Conservation (phyloP, 2,329 filamentous ascomycete species). For the Claviceps pazoutovae region DNA sequence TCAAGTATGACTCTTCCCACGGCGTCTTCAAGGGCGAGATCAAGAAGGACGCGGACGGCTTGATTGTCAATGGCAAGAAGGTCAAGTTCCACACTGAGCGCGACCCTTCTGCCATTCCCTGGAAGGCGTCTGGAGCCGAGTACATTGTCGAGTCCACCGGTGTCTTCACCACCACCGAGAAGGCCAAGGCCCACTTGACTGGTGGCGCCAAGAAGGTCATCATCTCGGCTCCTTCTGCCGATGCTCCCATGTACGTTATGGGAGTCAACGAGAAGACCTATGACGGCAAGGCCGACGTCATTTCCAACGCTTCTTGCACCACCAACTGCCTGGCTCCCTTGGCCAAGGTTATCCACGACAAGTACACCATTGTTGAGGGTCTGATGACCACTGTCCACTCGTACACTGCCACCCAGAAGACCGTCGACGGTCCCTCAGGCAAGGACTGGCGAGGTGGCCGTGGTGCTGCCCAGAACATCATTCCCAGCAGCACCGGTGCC, state of each 20-base stretch:
- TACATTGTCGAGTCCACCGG: constrained; percentile 97
- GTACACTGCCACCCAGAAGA: constrained; percentile 99
- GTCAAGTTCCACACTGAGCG: constrained; percentile 90
- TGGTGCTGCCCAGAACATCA: constrained; percentile 98
- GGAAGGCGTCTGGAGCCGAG: constrained; percentile 71
- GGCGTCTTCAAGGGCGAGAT: constrained; percentile 91
- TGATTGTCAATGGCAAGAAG: constrained; percentile 86
- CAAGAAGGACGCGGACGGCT: constrained; percentile 53
- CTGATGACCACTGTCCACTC: constrained; percentile 99
- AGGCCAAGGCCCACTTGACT: constrained; percentile 86
- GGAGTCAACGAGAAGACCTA: constrained; percentile 95
- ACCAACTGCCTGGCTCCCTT: constrained; percentile 99
- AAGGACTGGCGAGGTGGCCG: constrained; percentile 99
- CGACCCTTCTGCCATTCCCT: constrained; percentile 82
- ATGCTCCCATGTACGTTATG: constrained; percentile 99
- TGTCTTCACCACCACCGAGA: constrained; percentile 97
- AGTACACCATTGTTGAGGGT: constrained; percentile 94
- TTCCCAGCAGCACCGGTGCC: constrained; percentile 96
- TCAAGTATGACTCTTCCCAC: constrained; percentile 98
- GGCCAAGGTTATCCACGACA: constrained; percentile 98
- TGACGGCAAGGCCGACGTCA: constrained; percentile 78
- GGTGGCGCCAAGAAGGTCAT: constrained; percentile 97
- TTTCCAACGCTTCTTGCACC: constrained; percentile 99
- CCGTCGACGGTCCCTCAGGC: constrained; percentile 88
- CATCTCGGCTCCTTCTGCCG: constrained; percentile 82